Percentiles rank a stretch among this genome's conserved stretches.
Evolutionary conservation across 129 eudicot species (phyloP).

Genomic region (Pittosporum tobira): DNA sequence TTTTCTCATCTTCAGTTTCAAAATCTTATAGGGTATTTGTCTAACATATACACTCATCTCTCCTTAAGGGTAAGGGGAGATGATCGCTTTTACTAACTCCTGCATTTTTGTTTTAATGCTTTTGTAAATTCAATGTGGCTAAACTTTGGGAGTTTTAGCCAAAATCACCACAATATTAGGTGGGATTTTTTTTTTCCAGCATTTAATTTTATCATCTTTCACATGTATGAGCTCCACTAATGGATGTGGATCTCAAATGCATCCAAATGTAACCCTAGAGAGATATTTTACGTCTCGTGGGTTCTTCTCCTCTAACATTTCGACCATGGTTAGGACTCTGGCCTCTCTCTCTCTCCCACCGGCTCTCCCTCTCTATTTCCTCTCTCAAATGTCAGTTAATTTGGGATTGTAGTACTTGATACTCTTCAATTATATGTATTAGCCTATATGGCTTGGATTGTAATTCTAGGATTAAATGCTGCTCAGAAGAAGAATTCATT

Average conservation of each 20-base stretch:
- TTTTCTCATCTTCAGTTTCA: not conserved
- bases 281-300: conserved; percentile 64
- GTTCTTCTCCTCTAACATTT: conserved; percentile 52
- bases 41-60: conserved; percentile 19
- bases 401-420: conserved; percentile 31
- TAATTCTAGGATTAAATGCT: conserved; percentile 41
- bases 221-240: conserved; percentile 43
- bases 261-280: conserved; percentile 45
- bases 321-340: conserved; percentile 97
- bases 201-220: conserved; percentile 29
- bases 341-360: conserved; percentile 26
- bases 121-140: conserved; percentile 46
- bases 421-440: conserved; percentile 32
- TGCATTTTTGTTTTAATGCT: conserved; percentile 10
- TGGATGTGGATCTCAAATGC: conserved; percentile 61
- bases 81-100: conserved; percentile 14
- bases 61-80: conserved; percentile 42
- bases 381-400: conserved; percentile 13
- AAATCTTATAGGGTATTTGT: not conserved
- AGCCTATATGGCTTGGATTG: conserved; percentile 35
- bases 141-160: conserved; percentile 59
- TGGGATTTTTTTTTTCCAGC: conserved; percentile 24
- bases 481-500: conserved; percentile 25
- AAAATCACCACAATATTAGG: conserved; percentile 26
- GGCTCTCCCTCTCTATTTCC: conserved; percentile 9